Evolutionary conservation across 2,329 filamentous ascomycete genomes (phyloP).

Genomic region (Daldinia sp.): DNA sequence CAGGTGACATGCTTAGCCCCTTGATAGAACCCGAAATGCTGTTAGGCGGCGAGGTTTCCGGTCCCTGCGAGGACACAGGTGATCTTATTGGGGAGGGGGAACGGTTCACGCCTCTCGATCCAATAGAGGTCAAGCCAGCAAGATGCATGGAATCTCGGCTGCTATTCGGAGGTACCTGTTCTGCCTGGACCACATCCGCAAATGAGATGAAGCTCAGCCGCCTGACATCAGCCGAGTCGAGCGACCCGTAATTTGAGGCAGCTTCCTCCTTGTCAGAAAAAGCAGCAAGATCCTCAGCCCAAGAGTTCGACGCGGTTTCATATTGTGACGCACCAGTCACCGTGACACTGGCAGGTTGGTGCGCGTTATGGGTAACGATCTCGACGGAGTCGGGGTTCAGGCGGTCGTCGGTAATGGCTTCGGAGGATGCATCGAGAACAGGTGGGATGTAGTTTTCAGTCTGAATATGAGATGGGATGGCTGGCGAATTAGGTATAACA

Average conservation of each 20-base stretch:
- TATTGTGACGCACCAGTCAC: slow-evolving; percentile 65
- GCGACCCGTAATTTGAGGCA: slow-evolving; percentile 79
- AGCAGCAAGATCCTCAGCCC: slow-evolving; percentile 69
- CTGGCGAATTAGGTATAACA: slow-evolving; percentile 78
- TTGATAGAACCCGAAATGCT: slow-evolving; percentile 82
- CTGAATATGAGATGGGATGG: slow-evolving; percentile 93
- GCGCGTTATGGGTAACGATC: slow-evolving; percentile 87
- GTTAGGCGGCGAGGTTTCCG: slow-evolving; percentile 77
- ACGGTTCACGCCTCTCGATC: slow-evolving; percentile 66
- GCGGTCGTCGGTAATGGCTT: slow-evolving; percentile 88
- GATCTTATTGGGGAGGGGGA: slow-evolving; percentile 86
- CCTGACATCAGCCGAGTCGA: slow-evolving; percentile 82
- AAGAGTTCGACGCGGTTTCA: slow-evolving; percentile 62
- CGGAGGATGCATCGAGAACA: slow-evolving; percentile 89
- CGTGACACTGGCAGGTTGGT: slow-evolving; percentile 80
- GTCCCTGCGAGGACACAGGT: slow-evolving; percentile 77
- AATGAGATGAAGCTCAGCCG: slow-evolving; percentile 96
- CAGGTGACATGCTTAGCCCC: slow-evolving; percentile 77
- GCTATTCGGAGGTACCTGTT: slow-evolving; percentile 73
- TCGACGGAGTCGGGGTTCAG: slow-evolving; percentile 91
- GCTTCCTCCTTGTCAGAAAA: slow-evolving; percentile 70
- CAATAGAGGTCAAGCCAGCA: slow-evolving; percentile 73
- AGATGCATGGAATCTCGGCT: slow-evolving; percentile 78
- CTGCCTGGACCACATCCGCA: slow-evolving; percentile 90
- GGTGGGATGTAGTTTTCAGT: slow-evolving; percentile 95